phyloP scores from a whole-genome alignment of 2,329 filamentous ascomycete genomes.

The Corinectria fuckeliana region DNA sequence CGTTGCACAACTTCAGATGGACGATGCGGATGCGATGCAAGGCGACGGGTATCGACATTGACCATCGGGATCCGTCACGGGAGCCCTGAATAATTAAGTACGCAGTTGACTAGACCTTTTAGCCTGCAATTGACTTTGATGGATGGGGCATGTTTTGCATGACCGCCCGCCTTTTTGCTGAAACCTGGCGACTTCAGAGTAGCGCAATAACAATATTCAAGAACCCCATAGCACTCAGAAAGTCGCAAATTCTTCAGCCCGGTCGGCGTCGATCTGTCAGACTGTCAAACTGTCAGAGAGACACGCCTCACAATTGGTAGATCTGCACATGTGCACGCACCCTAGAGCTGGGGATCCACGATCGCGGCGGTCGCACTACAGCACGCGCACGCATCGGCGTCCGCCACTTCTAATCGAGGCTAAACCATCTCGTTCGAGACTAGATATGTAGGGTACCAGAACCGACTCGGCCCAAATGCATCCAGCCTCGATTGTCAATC shows the following conservation, averaged over 20 bases:
- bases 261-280: neutral
- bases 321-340: constrained; percentile 31
- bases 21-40: constrained; percentile 20
- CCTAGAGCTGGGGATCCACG: constrained; percentile 23
- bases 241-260: neutral
- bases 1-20: constrained; percentile 23
- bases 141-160: neutral
- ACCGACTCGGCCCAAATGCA: neutral
- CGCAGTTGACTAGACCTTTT: neutral
- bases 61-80: constrained; percentile 5
- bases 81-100: neutral
- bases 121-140: neutral
- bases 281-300: constrained; percentile 2
- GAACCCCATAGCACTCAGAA: too few species aligned
- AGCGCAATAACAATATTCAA: too few species aligned
- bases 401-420: neutral
- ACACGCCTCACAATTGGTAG: constrained; percentile 2
- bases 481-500: constrained; percentile 1
- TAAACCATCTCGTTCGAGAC: neutral
- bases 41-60: constrained; percentile 23
- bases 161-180: neutral
- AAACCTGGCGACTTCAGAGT: neutral
- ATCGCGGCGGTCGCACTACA: neutral
- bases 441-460: neutral
- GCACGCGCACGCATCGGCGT: too few species aligned